These are phyloP conservation scores for Exophiala spinifera DNA, from an alignment of 2,329 filamentous ascomycete genomes.

Conservation along the genomic window DNA sequence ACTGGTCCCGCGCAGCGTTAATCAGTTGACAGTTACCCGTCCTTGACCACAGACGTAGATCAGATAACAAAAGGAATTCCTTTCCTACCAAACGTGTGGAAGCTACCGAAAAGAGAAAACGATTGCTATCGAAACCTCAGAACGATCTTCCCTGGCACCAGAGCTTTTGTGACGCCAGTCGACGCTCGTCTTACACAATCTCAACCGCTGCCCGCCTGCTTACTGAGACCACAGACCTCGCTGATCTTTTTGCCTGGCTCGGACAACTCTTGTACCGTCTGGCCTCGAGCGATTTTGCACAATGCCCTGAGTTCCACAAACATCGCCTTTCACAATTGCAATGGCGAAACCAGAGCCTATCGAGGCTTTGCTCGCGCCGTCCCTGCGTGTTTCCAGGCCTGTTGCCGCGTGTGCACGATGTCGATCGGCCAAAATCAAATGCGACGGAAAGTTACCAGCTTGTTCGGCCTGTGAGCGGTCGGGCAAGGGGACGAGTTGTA, in stretches of 20 bases:
- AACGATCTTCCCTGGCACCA: too few species aligned
- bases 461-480: conserved; percentile 95
- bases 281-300: too few species aligned
- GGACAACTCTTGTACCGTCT: too few species aligned
- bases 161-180: too few species aligned
- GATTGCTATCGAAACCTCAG: too few species aligned
- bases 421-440: conserved; percentile 93
- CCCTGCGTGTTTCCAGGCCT: conserved; percentile 71
- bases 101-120: too few species aligned
- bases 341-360: conserved; percentile 29
- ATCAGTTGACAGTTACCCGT: too few species aligned
- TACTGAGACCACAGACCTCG: background rate
- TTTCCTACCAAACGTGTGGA: background rate
- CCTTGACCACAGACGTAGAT: too few species aligned
- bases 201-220: background rate
- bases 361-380: conserved; percentile 40
- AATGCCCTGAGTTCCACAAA: background rate
- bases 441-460: conserved; percentile 90
- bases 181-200: too few species aligned
- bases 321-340: background rate
- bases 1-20: too few species aligned
- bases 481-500: conserved; percentile 81
- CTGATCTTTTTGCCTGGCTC: too few species aligned
- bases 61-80: too few species aligned
- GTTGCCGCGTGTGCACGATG: conserved; percentile 79